Evolutionary conservation across 31 red algal genomes (phyloP).

Genomic region (Odonthalia washingtoniensis): DNA sequence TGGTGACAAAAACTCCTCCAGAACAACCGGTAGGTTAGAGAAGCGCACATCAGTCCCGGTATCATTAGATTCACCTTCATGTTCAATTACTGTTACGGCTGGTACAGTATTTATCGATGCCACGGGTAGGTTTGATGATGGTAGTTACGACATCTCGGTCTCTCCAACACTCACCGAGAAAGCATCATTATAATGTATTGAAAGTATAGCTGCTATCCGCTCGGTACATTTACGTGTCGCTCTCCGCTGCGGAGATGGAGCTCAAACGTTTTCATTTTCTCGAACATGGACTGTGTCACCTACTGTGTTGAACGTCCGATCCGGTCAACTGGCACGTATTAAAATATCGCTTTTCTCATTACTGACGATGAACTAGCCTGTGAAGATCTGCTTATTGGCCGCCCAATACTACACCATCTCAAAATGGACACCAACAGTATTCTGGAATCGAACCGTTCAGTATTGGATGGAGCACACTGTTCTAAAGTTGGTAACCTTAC

Average conservation of each 20-base stretch:
- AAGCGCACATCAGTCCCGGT: neutral
- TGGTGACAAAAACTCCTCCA: neutral
- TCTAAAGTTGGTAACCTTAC: no score
- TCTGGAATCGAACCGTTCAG: neutral
- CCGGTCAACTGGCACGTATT: conserved; percentile 47
- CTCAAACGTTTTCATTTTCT: conserved; percentile 34
- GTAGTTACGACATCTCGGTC: conserved; percentile 22
- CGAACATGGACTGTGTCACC: conserved; percentile 29
- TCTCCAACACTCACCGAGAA: conserved; percentile 4
- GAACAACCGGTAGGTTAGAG: neutral
- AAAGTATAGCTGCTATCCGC: conserved; percentile 38
- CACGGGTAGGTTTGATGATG: conserved; percentile 44
- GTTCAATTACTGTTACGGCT: conserved; percentile 29
- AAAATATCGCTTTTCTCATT: conserved; percentile 47
- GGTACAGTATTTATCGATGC: neutral
- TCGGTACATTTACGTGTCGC: conserved; percentile 23
- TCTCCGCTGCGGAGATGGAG: conserved; percentile 37
- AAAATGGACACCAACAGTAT: conserved; percentile 16
- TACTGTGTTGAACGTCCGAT: conserved; percentile 39
- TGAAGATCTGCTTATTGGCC: conserved; percentile 59
- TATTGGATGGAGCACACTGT: conserved; percentile 34
- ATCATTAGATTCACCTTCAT: conserved; percentile 29
- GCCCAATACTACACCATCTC: conserved; percentile 36
- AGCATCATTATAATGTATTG: conserved; percentile 16
- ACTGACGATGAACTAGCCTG: conserved; percentile 51